Base-by-base conservation (phyloP, 139 green algal genomes). In the Tetraselmis chui region DNA sequence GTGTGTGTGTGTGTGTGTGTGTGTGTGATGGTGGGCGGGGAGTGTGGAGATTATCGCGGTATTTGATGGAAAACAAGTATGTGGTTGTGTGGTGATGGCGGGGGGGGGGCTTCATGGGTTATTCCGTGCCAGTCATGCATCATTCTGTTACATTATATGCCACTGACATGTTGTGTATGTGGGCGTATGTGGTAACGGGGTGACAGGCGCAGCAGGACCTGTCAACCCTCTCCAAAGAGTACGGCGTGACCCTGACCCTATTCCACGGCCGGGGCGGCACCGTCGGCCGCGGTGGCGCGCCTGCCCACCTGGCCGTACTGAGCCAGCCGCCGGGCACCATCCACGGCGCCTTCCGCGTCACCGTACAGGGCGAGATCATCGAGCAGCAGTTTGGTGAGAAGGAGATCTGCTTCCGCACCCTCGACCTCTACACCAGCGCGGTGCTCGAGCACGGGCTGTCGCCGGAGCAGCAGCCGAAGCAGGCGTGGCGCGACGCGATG, bases 381-480 rank as follows among this genome's bases (percentile, higher is more conserved):
- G 90, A 97, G 86, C 88, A 93, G 86, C 91, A 95, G 32, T 97
- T 97, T 89, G 92, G 92, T 26, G 88, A 93, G 84, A 85, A 91
- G 77, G 89, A 94, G 81, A 84, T 89, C 23, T 88, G 86, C 67
- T 93, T 94, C 88, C 81, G 90, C 32, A 93, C 89, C 23, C 83
- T 94, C 5, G 81, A 81, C 2, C 81, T 81, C 26, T 81, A 81
- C 74, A 84, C 81, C 30, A 24, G 29, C n/a, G 1, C 29, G 2
- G 67, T 59, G 59, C 1, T 80, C 27, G 79, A 58, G 30, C 76
- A 86, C 31, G 2, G 30, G 5, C 82, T 82, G 59, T 28, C 45
- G 11, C 45, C 45, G 11, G 45, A 67, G 23, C 59, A 76, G 32
- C 82, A 85, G 24, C 84, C 81, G n/a, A 76, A 85, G 23, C 79